Conservation (phyloP, 768 basidiomycete species). For the Boletellus ananiceps region DNA sequence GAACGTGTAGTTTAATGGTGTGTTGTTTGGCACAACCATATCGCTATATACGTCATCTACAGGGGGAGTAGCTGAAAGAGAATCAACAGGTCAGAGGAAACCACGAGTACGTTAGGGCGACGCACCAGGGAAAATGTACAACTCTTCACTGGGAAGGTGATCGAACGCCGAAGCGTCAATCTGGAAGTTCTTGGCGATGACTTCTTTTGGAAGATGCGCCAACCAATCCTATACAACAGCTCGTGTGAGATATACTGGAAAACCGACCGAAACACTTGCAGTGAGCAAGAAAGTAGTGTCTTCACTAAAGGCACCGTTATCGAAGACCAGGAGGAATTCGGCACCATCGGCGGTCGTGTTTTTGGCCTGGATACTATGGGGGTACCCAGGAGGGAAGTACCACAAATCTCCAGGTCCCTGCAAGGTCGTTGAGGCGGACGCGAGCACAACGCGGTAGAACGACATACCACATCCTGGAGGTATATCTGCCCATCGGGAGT, state of each 20-base stretch:
- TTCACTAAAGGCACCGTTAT: conserved; percentile 46
- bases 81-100: background rate
- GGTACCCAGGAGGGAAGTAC: conserved; percentile 56
- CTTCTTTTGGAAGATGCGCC: conserved; percentile 54
- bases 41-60: conserved; percentile 38
- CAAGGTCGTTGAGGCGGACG: conserved; percentile 10
- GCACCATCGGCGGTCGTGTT: conserved; percentile 42
- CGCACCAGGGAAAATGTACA: conserved; percentile 53
- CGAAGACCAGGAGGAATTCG: conserved; percentile 49
- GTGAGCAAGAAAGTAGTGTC: conserved; percentile 51
- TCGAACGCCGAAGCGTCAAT: conserved; percentile 44
- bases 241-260: background rate
- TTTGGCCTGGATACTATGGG: conserved; percentile 54
- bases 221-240: conserved; percentile 54
- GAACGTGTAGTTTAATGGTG: conserved; percentile 51
- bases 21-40: conserved; percentile 46
- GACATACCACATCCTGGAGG: conserved; percentile 48
- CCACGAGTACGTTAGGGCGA: background rate
- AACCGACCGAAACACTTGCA: conserved; percentile 3
- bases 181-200: conserved; percentile 64
- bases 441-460: conserved; percentile 5
- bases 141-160: conserved; percentile 47
- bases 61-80: conserved; percentile 37
- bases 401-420: conserved; percentile 45
- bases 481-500: conserved; percentile 50